Base-by-base conservation (phyloP, 2,329 filamentous ascomycete genomes). In the Sclerotinia subarctica region DNA sequence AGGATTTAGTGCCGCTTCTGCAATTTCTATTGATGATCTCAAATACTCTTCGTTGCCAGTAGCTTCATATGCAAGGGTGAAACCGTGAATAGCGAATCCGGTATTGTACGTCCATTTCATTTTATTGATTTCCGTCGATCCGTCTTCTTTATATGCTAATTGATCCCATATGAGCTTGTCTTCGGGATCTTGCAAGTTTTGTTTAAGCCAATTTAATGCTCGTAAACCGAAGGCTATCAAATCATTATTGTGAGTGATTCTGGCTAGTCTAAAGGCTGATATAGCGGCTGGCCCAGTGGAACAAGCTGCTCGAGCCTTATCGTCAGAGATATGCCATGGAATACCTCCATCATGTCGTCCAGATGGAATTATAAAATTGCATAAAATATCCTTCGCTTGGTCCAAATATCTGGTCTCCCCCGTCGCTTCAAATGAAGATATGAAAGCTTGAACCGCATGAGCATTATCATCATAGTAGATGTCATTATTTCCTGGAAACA, bases 391-490 rank as follows among this genome's bases (percentile, higher is more conserved):
- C 44, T 60, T 68, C 19, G 72, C 70, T 68, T 72, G 71, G 21
- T 64, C 38, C 1, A 72, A 42, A 26, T 68, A 69, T 44, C 53
- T 68, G 19, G 21, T 8, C 21, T 72, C 64, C 24, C 56, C 52
- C 1, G 70, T 71, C 11, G 66, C 56, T 68, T 72, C 42, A 47
- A 64, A 72, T 2, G 65, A 67, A 35, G 68, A 70, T n/a, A 73
- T 67, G 4, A 73, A 57, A 29, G 70, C 67, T 53, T 73, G 72
- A 21, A 67, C 64, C 2, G 69, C 70, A 66, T 73, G 71, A 4
- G 68, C 70, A 26, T 73, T 73, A 29, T 73, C 72, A 53, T 73
- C 72, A 49, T 71, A 73, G 44, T 71, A 73, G 10, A 73, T 72
- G 38, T 73, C 72, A 8, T 70, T 62, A n/a, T 72, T 73, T 32